These are phyloP conservation scores for Thraustotheca clavata DNA, from an alignment of 352 stramenopile species.

Conservation along the genomic window DNA sequence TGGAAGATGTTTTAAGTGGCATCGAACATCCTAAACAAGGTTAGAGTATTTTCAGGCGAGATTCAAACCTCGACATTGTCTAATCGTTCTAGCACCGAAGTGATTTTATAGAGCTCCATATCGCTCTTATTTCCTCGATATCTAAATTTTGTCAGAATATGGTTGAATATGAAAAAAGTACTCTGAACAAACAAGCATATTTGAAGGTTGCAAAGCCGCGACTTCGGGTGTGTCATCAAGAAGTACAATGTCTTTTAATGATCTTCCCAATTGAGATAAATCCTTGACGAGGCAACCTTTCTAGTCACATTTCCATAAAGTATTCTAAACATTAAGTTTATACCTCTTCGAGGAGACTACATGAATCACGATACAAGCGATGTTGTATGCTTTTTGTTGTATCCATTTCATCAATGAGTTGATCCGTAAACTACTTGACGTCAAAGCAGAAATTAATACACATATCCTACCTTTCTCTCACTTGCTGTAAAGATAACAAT, in stretches of 20 bases:
- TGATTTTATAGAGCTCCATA: constrained; percentile 12
- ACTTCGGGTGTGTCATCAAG: constrained; percentile 15
- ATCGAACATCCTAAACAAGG: not conserved
- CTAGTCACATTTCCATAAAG: too few species aligned
- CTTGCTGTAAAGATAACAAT: constrained; percentile 20
- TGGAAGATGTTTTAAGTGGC: not conserved
- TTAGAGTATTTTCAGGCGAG: not conserved
- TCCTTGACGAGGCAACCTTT: constrained; percentile 3
- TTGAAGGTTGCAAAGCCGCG: not conserved
- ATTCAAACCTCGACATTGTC: not conserved
- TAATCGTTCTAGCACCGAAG: not conserved
- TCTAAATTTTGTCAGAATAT: not conserved
- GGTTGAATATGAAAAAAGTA: not conserved
- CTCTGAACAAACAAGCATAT: constrained; percentile 6
- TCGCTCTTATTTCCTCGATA: constrained; percentile 15
- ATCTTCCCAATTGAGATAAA: not conserved
- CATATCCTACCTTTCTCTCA: not conserved
- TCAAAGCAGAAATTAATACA: too few species aligned
- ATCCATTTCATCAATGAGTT: constrained; percentile 9
- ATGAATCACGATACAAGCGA: constrained; percentile 17
- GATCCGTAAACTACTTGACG: constrained; percentile 14
- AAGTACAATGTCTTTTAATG: constrained; percentile 8
- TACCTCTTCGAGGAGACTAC: constrained; percentile 1
- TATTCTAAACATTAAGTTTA: not conserved
- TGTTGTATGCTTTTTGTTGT: constrained; percentile 6